Percentiles rank a stretch among this genome's conserved stretches.
Conservation (phyloP, 495 filamentous ascomycete species). For the Penicillium turbatum region DNA sequence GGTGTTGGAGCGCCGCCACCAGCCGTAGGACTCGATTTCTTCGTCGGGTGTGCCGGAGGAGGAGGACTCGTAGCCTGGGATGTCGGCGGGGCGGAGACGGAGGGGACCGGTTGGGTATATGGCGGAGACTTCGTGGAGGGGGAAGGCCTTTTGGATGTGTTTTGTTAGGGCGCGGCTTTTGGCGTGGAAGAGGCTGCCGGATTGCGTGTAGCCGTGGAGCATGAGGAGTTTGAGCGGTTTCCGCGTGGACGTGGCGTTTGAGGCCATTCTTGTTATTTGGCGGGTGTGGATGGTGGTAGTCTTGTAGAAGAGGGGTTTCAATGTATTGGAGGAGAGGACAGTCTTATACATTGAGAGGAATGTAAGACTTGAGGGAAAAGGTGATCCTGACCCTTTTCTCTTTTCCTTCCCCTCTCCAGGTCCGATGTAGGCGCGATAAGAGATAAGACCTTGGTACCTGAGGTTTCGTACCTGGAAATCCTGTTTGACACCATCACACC, state of each 20-base stretch:
- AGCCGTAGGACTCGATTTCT: slow-evolving; percentile 67
- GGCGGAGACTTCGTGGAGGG: slow-evolving; percentile 48
- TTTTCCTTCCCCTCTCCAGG: slow-evolving; percentile 1
- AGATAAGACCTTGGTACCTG: too few species aligned
- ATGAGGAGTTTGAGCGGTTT: slow-evolving; percentile 52
- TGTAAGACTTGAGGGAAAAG: neutral
- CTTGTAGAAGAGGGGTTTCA: neutral
- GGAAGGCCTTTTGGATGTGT: slow-evolving; percentile 67
- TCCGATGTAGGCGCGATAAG: neutral
- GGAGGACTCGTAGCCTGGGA: slow-evolving; percentile 58
- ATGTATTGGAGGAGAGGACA: neutral
- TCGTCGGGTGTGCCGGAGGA: slow-evolving; percentile 33
- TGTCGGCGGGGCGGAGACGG: slow-evolving; percentile 59
- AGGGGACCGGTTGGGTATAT: slow-evolving; percentile 52
- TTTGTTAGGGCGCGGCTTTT: slow-evolving; percentile 88
- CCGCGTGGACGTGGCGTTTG: slow-evolving; percentile 19
- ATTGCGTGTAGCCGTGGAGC: slow-evolving; percentile 82
- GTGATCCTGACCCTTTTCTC: too few species aligned
- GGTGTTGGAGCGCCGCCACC: slow-evolving; percentile 66
- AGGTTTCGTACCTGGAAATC: neutral
- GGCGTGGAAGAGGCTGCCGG: slow-evolving; percentile 76
- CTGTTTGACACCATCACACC: neutral
- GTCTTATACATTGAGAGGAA: neutral
- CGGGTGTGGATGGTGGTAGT: neutral
- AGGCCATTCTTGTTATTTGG: slow-evolving; percentile 15